Evolutionary conservation across 176 grass and related monocot genomes (phyloP), one percentile per base, ranked within the genome.

Genomic region (Paspalum notatum): DNA sequence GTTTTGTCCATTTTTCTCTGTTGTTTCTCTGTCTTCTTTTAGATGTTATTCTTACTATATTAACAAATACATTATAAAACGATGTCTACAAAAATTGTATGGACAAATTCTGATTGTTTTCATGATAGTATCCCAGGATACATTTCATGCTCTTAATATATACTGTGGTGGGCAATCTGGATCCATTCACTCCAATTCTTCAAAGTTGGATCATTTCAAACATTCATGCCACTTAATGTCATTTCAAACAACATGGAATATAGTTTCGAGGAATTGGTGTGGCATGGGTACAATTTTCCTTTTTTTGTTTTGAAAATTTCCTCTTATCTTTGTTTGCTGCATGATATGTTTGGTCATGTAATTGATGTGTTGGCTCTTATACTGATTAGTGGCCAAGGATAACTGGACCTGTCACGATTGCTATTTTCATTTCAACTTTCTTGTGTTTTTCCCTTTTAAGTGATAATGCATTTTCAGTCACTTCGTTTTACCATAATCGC

Each of bases 11-110:
- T 17, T 20, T 60, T 26, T 59, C 55, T 27, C 11, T 27, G 5
- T 58, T 13, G 1, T 60, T 1, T 38, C 74, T 32, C 21, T 62
- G 13, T 38, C 43, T 53, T 64, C 12, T 46, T 22, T 66, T 9
- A 37, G 27, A 40, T 65, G 46, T 53, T 55, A 22, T 65, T 72
- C 25, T 42, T 57, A 10, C 68, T 76, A 3, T 50, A 51, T 62
- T 84, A 68, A 18, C 16, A 67, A 47, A 41, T 74, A 60, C 15
- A 12, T 53, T 62, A 57, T 68, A 12, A 68, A 68, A 84, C 37
- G 25, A 11, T 12, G 17, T 32, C 13, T 32, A 26, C 69, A 70
- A 50, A 22, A 5, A 46, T 45, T 83, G 2, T 47, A n/a, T 47
- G 4, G 61, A 45, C 8, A 56, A 56, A 13, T 45, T 3, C 39